A percentile compares a stretch with the other conserved stretches of the same genome.
Conservation (phyloP, 345 rosid species). For the Erodium maritimum region DNA sequence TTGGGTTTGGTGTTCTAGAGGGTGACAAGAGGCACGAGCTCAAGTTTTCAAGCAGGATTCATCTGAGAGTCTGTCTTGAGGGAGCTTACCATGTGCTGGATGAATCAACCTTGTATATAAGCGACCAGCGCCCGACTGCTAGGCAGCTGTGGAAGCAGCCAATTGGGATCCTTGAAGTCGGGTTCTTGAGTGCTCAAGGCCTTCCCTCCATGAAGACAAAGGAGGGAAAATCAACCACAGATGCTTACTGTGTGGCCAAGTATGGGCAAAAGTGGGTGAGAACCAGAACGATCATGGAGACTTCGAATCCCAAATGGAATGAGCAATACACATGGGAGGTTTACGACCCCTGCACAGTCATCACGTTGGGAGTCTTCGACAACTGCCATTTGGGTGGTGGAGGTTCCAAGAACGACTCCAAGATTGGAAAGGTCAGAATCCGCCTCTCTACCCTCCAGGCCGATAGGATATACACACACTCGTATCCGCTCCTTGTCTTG, state of each 20-base stretch:
- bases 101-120: conserved; percentile 26
- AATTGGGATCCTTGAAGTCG: conserved; percentile 29
- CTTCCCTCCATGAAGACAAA: conserved; percentile 27
- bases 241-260: conserved; percentile 32
- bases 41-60: conserved; percentile 27
- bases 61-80: conserved; percentile 26
- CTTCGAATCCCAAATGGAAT: conserved; percentile 67
- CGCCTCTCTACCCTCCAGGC: conserved; percentile 64
- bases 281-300: conserved; percentile 81
- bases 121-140: conserved; percentile 30
- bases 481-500: conserved; percentile 68
- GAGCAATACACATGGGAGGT: conserved; percentile 99
- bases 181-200: conserved; percentile 25
- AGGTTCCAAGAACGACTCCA: conserved; percentile 43
- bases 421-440: conserved; percentile 73
- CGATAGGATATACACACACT: conserved; percentile 59
- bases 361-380: conserved; percentile 57
- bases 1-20: conserved; percentile 21
- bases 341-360: conserved; percentile 80
- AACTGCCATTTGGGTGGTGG: conserved; percentile 64
- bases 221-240: conserved; percentile 27
- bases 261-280: conserved; percentile 57
- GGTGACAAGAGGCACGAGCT: conserved; percentile 18
- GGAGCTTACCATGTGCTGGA: conserved; percentile 32
- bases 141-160: conserved; percentile 26